Evolutionary conservation across 164 flowering plant species (phyloP).

Genomic region (Paratinospora sagittata): DNA sequence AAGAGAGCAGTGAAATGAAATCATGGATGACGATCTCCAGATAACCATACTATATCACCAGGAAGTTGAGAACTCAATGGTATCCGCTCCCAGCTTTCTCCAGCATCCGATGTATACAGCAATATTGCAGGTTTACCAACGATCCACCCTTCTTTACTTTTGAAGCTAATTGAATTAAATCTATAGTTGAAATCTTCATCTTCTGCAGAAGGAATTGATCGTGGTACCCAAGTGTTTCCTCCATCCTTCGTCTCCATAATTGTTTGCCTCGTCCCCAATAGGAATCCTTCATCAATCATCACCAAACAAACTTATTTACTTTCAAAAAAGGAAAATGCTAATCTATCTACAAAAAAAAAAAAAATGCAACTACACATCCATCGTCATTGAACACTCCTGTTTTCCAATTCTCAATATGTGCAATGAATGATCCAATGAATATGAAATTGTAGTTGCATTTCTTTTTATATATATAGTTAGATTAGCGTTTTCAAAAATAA

Average conservation of each 20-base stretch:
- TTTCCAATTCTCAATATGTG: too few species aligned
- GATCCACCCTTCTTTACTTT: slow-evolving; percentile 95
- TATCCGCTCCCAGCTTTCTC: slow-evolving; percentile 85
- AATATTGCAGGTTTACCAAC: slow-evolving; percentile 93
- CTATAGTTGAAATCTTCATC: slow-evolving; percentile 98
- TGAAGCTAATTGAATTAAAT: slow-evolving; percentile 86
- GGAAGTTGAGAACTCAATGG: slow-evolving; percentile 92
- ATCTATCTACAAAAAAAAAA: background rate
- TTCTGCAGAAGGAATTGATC: slow-evolving; percentile 92
- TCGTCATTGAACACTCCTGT: too few species aligned
- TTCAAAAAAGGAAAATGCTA: background rate
- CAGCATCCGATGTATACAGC: slow-evolving; percentile 82
- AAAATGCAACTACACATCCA: background rate
- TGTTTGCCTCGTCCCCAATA: slow-evolving; percentile 96
- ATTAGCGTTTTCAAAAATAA: too few species aligned
- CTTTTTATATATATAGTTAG: too few species aligned
- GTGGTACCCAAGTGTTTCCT: slow-evolving; percentile 84
- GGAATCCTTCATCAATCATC: slow-evolving; percentile 47
- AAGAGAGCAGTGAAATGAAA: background rate
- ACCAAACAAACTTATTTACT: slow-evolving; percentile 1
- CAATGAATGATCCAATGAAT: too few species aligned
- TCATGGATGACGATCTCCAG: background rate
- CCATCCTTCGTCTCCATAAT: slow-evolving; percentile 95
- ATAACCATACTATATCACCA: slow-evolving; percentile 73
- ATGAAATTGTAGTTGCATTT: too few species aligned